phyloP scores from a whole-genome alignment of 2,329 filamentous ascomycete genomes.

The Claviceps monticola region DNA sequence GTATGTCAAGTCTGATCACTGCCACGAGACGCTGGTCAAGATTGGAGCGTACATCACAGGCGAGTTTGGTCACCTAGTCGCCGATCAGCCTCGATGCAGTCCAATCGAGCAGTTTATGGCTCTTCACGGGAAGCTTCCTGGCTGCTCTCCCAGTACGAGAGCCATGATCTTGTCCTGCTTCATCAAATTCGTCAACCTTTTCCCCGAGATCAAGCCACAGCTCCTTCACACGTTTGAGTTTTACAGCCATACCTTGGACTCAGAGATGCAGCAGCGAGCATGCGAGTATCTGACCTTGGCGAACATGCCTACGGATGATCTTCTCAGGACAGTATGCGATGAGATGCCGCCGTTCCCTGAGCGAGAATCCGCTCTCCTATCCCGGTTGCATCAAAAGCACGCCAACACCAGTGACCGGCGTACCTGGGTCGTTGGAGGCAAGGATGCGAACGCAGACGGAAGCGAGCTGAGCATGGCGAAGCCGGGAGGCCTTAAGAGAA shows the following conservation, averaged over 20 bases:
- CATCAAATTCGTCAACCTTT: slow-evolving; percentile 95
- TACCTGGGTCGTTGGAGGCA: slow-evolving; percentile 95
- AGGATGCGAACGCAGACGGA: slow-evolving; percentile 76
- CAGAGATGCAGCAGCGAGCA: slow-evolving; percentile 88
- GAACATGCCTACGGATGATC: slow-evolving; percentile 74
- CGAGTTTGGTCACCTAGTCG: slow-evolving; percentile 93
- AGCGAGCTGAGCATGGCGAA: slow-evolving; percentile 71
- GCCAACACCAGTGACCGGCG: slow-evolving; percentile 85
- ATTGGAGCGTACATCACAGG: slow-evolving; percentile 93
- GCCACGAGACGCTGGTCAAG: slow-evolving; percentile 94
- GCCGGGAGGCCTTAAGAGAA: slow-evolving; percentile 69
- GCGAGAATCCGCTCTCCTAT: slow-evolving; percentile 79
- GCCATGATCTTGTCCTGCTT: slow-evolving; percentile 93
- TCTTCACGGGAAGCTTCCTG: slow-evolving; percentile 76
- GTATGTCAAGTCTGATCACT: slow-evolving; percentile 84
- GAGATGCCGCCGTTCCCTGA: slow-evolving; percentile 99
- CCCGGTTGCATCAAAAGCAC: slow-evolving; percentile 87
- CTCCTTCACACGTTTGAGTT: slow-evolving; percentile 78
- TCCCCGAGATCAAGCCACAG: slow-evolving; percentile 96
- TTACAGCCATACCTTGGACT: slow-evolving; percentile 89
- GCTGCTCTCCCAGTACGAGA: slow-evolving; percentile 75
- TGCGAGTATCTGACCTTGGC: slow-evolving; percentile 88
- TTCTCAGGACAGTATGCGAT: slow-evolving; percentile 86
- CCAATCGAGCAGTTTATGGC: slow-evolving; percentile 96
- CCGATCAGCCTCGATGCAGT: slow-evolving; percentile 81